These are phyloP conservation scores for Blastocystis sp. DNA, from an alignment of 352 stramenopile species.

Conservation along the genomic window DNA sequence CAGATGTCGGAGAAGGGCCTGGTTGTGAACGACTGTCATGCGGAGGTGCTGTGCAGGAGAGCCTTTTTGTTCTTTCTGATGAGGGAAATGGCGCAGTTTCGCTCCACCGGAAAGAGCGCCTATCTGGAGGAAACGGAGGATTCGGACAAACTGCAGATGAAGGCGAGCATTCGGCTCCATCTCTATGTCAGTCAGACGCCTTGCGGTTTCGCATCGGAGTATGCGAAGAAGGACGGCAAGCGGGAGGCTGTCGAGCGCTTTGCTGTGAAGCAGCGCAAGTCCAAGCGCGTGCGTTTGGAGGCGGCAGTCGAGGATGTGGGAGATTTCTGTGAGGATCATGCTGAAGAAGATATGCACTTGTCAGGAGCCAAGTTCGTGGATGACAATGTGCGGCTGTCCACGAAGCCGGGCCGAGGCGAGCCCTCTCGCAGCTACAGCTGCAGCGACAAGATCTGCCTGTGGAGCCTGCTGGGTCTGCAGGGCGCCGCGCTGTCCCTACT, in stretches of 20 bases:
- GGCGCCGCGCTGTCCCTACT: not conserved
- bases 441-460: constrained; percentile 59
- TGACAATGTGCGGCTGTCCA: constrained; percentile 3
- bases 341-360: not conserved
- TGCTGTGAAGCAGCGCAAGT: constrained; percentile 29
- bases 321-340: not conserved
- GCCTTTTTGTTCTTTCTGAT: constrained; percentile 24
- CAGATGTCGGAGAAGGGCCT: constrained; percentile 9
- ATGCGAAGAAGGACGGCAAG: constrained; percentile 25
- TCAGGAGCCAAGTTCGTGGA: constrained; percentile 28
- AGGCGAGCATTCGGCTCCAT: not conserved
- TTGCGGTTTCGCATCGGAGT: constrained; percentile 44
- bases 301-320: not conserved
- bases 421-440: constrained; percentile 60
- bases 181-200: constrained; percentile 62
- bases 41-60: constrained; percentile 41
- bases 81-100: not conserved
- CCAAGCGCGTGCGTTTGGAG: constrained; percentile 23
- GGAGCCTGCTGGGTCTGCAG: constrained; percentile 33
- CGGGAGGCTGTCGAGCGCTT: constrained; percentile 5
- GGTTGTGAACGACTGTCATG: constrained; percentile 61
- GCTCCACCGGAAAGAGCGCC: not conserved
- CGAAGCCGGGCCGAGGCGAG: constrained; percentile 54
- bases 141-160: not conserved
- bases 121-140: not conserved